Conservation (phyloP, 768 basidiomycete species). For the Ramaria rubella region DNA sequence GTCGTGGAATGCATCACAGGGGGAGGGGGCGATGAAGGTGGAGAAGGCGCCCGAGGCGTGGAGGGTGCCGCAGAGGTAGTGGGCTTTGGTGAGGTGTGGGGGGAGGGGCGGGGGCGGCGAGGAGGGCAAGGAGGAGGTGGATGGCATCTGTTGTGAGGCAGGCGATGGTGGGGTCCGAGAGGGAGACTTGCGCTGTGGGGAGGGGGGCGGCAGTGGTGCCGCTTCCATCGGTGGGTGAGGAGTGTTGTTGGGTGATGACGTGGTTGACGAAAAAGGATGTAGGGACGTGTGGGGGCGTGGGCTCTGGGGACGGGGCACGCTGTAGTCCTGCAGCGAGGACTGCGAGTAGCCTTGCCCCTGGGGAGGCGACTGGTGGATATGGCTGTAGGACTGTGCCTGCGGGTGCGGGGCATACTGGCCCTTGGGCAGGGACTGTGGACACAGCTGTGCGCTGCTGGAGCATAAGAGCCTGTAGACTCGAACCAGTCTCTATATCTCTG, state of each 20-base stretch:
- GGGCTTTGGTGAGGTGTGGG: conserved; percentile 58
- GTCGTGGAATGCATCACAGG: conserved; percentile 79
- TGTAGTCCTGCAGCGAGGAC: conserved; percentile 14
- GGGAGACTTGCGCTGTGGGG: not conserved
- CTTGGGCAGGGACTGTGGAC: not conserved
- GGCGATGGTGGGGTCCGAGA: conserved; percentile 46
- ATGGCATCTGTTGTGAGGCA: conserved; percentile 64
- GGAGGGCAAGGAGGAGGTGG: conserved; percentile 43
- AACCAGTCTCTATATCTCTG: too few relatives aligned
- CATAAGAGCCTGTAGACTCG: too few relatives aligned
- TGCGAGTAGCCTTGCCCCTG: too few relatives aligned
- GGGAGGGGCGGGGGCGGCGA: conserved; percentile 48
- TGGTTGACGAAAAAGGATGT: too few relatives aligned
- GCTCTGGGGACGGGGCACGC: too few relatives aligned
- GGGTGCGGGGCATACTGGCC: too few relatives aligned
- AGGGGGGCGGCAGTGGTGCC: conserved; percentile 19
- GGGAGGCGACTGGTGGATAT: not conserved
- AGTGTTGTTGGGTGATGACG: too few relatives aligned
- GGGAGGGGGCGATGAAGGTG: conserved; percentile 55
- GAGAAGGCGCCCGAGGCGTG: conserved; percentile 68
- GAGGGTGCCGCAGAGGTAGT: conserved; percentile 73
- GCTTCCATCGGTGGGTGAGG: conserved; percentile 12
- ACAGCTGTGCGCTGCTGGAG: too few relatives aligned
- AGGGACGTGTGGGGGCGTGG: conserved; percentile 1
- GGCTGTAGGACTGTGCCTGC: too few relatives aligned